phyloP scores from a whole-genome alignment of 106 monocot species.

The Allium cepa region DNA sequence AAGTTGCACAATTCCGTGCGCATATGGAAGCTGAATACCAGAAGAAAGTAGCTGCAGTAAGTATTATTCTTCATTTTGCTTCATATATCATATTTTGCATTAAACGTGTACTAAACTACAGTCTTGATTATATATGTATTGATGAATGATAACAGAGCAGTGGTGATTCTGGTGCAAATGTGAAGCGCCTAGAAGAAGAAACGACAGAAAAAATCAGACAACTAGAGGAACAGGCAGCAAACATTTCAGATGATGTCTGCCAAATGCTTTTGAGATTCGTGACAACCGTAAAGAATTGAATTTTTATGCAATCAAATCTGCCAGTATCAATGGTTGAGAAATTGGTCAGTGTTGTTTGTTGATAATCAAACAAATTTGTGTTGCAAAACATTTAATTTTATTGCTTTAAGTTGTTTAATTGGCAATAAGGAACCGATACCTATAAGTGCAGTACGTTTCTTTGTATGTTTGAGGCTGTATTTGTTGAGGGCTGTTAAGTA shows the following conservation, averaged over 20 bases:
- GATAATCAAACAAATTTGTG: background rate
- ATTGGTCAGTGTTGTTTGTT: background rate
- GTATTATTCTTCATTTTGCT: background rate
- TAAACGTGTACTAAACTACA: too few species aligned
- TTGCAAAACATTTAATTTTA: background rate
- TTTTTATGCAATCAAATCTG: too few species aligned
- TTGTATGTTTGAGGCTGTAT: too few species aligned
- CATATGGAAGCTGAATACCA: slow-evolving; percentile 72
- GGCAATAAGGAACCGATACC: slow-evolving; percentile 2
- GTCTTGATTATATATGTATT: background rate
- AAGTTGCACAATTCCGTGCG: slow-evolving; percentile 65
- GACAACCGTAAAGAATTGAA: slow-evolving; percentile 43
- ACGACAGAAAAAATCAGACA: slow-evolving; percentile 47
- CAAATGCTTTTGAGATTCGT: slow-evolving; percentile 78
- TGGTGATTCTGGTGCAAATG: slow-evolving; percentile 80
- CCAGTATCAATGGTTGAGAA: background rate
- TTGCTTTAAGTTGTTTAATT: background rate
- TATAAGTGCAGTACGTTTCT: too few species aligned
- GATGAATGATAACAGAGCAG: slow-evolving; percentile 45
- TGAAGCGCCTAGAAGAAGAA: slow-evolving; percentile 70
- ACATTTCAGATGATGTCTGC: slow-evolving; percentile 57
- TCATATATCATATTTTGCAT: too few species aligned
- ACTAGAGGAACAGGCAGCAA: slow-evolving; percentile 37
- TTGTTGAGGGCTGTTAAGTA: too few species aligned
- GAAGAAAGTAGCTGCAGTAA: slow-evolving; percentile 58